These are phyloP conservation scores for Lophium mytilinum DNA, from an alignment of 495 filamentous ascomycete species.

Conservation along the genomic window DNA sequence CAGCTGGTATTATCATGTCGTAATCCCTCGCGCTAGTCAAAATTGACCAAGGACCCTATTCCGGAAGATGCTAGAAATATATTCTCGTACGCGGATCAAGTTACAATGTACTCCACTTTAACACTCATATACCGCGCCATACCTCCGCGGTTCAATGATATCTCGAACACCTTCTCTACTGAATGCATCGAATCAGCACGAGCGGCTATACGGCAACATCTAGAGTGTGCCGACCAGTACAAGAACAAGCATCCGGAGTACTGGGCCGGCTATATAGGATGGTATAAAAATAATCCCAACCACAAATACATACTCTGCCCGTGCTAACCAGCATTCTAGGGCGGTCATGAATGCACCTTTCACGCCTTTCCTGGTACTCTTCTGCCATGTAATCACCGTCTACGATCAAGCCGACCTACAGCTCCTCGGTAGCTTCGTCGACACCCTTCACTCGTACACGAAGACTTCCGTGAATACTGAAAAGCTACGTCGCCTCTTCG, in stretches of 20 bases:
- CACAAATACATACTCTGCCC: not conserved
- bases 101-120: conserved; percentile 46
- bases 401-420: conserved; percentile 39
- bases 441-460: conserved; percentile 45
- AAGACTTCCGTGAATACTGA: conserved; percentile 48
- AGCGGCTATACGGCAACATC: conserved; percentile 45
- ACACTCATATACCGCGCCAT: conserved; percentile 58
- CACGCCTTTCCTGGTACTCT: conserved; percentile 60
- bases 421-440: conserved; percentile 49
- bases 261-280: conserved; percentile 54
- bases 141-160: conserved; percentile 29
- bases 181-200: conserved; percentile 56
- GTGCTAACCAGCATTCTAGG: conserved; percentile 34
- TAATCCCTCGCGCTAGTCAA: too few species aligned
- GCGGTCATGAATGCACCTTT: conserved; percentile 58
- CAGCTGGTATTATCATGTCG: too few species aligned
- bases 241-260: conserved; percentile 37
- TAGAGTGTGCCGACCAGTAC: conserved; percentile 42
- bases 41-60: too few species aligned
- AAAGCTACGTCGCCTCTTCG: conserved; percentile 52
- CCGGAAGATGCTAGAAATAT: conserved; percentile 1
- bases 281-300: conserved; percentile 37
- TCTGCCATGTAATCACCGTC: conserved; percentile 56
- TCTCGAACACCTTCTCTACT: conserved; percentile 42
- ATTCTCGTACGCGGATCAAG: conserved; percentile 50